Evolutionary conservation across 495 filamentous ascomycete genomes (phyloP), one percentile per base, ranked within the genome.

Genomic region (Pyronema omphalodes): DNA sequence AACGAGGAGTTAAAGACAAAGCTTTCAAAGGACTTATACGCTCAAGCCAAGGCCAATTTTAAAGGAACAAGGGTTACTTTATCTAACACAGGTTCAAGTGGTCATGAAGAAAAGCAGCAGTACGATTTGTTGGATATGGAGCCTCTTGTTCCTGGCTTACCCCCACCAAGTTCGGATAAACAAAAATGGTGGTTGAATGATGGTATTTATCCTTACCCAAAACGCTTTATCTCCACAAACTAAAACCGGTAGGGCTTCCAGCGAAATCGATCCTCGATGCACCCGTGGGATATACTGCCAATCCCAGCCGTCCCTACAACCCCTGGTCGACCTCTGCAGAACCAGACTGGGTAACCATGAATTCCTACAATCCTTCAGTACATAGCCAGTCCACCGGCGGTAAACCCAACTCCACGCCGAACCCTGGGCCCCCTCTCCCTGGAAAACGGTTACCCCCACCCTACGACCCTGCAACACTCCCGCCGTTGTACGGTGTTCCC

Each of bases 121-220:
- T 84, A 88, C 56, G 83, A 88, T 55, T 68, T 82, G 9, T 74
- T 83, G 19, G 77, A 80, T 1, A 83, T 84, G 62, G 79, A 84
- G 43, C 72, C 83, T 3, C 81, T 91, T 53, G 79, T 86, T 57
- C 80, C 82, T 2, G 86, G 81, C 11, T 70, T 94, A 12, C 91
- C 93, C 14, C 80, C 88, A 40, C 83, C 93, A 12, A 95, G 88
- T 65, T 93, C 88, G 3, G 88, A 95, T 62, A 74, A 76, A 36
- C 75, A 80, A 55, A 93, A 86, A 69, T 98, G 91, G 91, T 98
- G 91, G 91, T 71, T 96, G 29, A 83, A 93, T 49, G 84, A 86
- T 66, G 78, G 79, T 75, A 69, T 52, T 65, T 53, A 37, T 49
- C 14, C 48, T 46, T 37, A 53, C 50, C 19, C 15, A 8, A 1